phyloP scores from a whole-genome alignment of 306 rosid genomes.

The Trifolium subterraneum region DNA sequence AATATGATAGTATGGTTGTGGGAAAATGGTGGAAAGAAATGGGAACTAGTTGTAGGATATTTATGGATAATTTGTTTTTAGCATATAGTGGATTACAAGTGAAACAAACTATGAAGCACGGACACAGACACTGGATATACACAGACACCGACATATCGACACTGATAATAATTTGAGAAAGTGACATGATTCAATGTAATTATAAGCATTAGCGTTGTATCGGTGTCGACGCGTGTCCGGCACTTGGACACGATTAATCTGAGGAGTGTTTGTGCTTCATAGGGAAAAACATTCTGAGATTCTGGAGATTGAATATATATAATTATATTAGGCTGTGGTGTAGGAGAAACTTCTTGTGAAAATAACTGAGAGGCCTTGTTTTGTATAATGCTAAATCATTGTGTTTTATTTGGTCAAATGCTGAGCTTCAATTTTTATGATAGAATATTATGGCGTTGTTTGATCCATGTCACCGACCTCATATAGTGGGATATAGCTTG shows the following conservation, averaged over 20 bases:
- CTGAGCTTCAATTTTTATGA: background rate
- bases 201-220: too few relatives aligned
- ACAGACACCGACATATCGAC: too few relatives aligned
- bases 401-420: background rate
- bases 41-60: background rate
- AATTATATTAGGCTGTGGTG: background rate
- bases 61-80: background rate
- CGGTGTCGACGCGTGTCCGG: too few relatives aligned
- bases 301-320: background rate
- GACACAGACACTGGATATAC: too few relatives aligned
- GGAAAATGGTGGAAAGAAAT: background rate
- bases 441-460: background rate
- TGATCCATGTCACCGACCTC: background rate
- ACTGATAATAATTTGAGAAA: too few relatives aligned
- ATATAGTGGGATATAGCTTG: background rate
- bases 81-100: background rate
- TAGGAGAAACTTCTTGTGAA: background rate
- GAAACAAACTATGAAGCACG: background rate
- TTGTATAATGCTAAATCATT: background rate
- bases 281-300: background rate
- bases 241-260: too few relatives aligned
- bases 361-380: background rate
- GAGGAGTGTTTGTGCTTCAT: too few relatives aligned
- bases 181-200: too few relatives aligned
- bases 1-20: background rate